phyloP scores from a whole-genome alignment of 768 basidiomycete genomes.

The Phanerochaete sordida region DNA sequence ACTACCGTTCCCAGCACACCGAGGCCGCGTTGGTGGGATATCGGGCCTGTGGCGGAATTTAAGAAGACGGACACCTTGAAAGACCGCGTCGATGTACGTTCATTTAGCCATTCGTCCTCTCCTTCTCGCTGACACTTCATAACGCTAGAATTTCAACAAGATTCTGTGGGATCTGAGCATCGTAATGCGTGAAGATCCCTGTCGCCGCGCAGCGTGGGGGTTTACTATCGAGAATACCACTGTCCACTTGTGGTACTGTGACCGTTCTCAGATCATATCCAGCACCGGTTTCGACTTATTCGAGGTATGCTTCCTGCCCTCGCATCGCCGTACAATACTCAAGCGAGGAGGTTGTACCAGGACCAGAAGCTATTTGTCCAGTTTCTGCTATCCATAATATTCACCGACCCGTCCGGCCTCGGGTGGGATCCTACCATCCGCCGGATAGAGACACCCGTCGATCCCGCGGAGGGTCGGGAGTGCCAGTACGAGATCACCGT shows the following conservation, averaged over 20 bases:
- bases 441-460: too few relatives aligned
- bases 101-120: background rate
- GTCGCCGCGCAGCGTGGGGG: background rate
- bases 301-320: too few relatives aligned
- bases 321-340: background rate
- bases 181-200: background rate
- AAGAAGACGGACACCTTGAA: background rate
- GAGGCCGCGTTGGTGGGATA: background rate
- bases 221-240: background rate
- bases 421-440: slow-evolving; percentile 6
- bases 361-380: background rate
- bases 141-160: background rate
- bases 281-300: background rate
- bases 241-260: background rate
- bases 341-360: background rate
- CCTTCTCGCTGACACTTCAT: background rate
- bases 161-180: background rate
- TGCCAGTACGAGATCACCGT: background rate
- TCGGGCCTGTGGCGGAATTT: background rate
- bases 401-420: background rate
- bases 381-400: background rate
- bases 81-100: background rate
- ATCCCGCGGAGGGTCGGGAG: too few relatives aligned
- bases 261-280: background rate
- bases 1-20: background rate